These are phyloP conservation scores for Termitomyces sp. DNA, from an alignment of 768 basidiomycete genomes.

Conservation along the genomic window DNA sequence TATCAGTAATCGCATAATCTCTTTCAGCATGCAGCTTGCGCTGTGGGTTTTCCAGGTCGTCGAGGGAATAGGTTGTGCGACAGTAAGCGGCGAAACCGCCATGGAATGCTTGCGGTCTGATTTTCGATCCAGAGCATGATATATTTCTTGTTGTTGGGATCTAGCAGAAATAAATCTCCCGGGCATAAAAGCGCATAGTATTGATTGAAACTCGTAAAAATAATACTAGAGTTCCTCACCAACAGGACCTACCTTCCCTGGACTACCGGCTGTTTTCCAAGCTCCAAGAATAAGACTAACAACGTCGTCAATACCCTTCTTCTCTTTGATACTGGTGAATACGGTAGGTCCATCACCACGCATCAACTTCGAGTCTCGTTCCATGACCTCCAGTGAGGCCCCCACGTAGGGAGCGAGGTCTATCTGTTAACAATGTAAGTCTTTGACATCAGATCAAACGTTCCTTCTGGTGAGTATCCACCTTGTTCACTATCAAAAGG, in stretches of 20 bases:
- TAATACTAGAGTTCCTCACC: slow-evolving; percentile 26
- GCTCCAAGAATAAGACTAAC: slow-evolving; percentile 79
- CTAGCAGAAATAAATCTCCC: neutral
- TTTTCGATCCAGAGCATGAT: neutral
- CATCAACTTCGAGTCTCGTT: slow-evolving; percentile 89
- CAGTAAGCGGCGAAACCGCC: neutral
- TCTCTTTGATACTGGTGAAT: slow-evolving; percentile 81
- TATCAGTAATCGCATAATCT: too few relatives aligned
- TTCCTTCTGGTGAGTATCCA: slow-evolving; percentile 20
- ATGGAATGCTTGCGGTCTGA: neutral
- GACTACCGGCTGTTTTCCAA: slow-evolving; percentile 82
- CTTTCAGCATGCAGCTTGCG: too few relatives aligned
- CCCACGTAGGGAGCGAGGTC: slow-evolving; percentile 92
- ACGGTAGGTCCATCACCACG: slow-evolving; percentile 91
- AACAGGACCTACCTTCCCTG: slow-evolving; percentile 54
- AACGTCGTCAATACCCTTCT: slow-evolving; percentile 77
- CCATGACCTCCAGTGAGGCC: slow-evolving; percentile 94
- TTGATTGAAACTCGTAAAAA: neutral
- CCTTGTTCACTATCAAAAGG: slow-evolving; percentile 94
- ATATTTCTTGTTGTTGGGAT: neutral
- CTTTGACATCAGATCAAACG: neutral
- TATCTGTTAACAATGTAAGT: slow-evolving; percentile 45
- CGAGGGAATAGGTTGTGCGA: neutral
- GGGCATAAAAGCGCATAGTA: too few relatives aligned
- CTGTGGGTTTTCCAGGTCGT: neutral